Conservation (phyloP, 768 basidiomycete species). For the Atractiella rhizophila region DNA sequence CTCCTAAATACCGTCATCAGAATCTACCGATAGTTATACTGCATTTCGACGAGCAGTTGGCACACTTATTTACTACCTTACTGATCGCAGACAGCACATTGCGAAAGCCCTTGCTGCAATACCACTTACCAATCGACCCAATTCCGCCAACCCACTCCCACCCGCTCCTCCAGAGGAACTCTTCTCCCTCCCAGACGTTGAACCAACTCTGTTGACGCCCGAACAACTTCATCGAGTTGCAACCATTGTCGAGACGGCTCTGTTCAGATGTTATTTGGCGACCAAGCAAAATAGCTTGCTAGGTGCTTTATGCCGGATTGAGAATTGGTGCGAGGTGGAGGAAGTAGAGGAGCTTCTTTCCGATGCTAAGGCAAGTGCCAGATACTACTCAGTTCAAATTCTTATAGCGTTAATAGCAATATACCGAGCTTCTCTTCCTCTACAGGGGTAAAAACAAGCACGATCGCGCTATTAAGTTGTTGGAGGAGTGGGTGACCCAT, state of each 20-base stretch:
- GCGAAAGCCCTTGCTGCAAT: conserved; percentile 46
- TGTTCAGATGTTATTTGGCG: conserved; percentile 76
- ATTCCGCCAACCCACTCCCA: conserved; percentile 43
- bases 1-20: neutral
- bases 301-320: conserved; percentile 60
- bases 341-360: conserved; percentile 72
- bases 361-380: conserved; percentile 38
- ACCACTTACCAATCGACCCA: conserved; percentile 42
- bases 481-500: conserved; percentile 42
- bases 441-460: conserved; percentile 96
- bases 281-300: conserved; percentile 50
- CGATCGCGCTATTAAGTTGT: conserved; percentile 49
- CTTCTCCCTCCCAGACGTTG: conserved; percentile 47
- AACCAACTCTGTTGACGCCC: conserved; percentile 44
- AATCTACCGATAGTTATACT: conserved; percentile 1
- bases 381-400: neutral
- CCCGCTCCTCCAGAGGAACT: conserved; percentile 44
- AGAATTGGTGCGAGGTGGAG: conserved; percentile 92
- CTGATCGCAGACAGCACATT: conserved; percentile 70
- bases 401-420: conserved; percentile 37
- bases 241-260: conserved; percentile 79
- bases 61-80: conserved; percentile 59
- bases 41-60: conserved; percentile 41
- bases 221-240: conserved; percentile 68
- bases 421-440: conserved; percentile 61